phyloP scores from a whole-genome alignment of 495 filamentous ascomycete species.

The Penicillium parvum region DNA sequence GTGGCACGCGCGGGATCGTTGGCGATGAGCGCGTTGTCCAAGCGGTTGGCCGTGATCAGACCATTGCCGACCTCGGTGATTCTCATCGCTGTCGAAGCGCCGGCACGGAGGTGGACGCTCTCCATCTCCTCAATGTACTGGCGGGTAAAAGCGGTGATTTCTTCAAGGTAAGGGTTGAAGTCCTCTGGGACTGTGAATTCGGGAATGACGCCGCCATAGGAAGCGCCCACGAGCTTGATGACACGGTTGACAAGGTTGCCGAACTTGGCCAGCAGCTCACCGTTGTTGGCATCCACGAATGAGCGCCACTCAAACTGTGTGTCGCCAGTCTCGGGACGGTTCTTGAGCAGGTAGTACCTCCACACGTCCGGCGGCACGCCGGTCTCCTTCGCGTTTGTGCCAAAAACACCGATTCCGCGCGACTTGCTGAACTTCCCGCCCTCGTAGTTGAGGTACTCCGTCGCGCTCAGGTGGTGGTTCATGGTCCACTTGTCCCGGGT shows the following conservation, averaged over 20 bases:
- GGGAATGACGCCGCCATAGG: slow-evolving; percentile 65
- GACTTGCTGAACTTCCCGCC: slow-evolving; percentile 95
- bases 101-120: slow-evolving; percentile 69
- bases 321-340: slow-evolving; percentile 84
- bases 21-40: slow-evolving; percentile 76
- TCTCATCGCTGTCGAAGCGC: slow-evolving; percentile 64
- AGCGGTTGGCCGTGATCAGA: slow-evolving; percentile 72
- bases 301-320: slow-evolving; percentile 84
- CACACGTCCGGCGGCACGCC: slow-evolving; percentile 84
- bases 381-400: slow-evolving; percentile 81
- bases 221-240: slow-evolving; percentile 82
- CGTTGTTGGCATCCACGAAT: slow-evolving; percentile 86
- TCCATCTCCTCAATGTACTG: slow-evolving; percentile 72
- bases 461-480: slow-evolving; percentile 82
- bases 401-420: slow-evolving; percentile 83
- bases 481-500: slow-evolving; percentile 85
- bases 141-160: slow-evolving; percentile 58
- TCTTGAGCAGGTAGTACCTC: slow-evolving; percentile 87
- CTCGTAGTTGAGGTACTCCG: slow-evolving; percentile 96
- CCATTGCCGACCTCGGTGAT: slow-evolving; percentile 72
- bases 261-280: slow-evolving; percentile 80
- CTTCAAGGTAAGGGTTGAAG: slow-evolving; percentile 43
- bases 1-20: slow-evolving; percentile 68
- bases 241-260: slow-evolving; percentile 94
- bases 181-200: slow-evolving; percentile 50